These are phyloP conservation scores for Ceratocystis cacaofunesta DNA, from an alignment of 2,329 filamentous ascomycete species.

Conservation along the genomic window DNA sequence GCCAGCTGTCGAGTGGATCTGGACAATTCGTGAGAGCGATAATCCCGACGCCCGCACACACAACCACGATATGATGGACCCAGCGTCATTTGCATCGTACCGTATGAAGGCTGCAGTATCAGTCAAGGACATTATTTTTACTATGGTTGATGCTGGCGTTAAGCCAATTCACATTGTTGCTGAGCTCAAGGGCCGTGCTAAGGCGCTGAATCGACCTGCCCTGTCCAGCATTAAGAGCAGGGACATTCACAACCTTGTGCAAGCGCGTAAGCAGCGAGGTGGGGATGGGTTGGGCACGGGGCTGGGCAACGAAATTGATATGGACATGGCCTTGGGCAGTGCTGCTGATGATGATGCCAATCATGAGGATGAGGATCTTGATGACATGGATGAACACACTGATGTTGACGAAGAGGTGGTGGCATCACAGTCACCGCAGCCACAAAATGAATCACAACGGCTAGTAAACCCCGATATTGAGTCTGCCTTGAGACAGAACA, in stretches of 20 bases:
- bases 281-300: not conserved
- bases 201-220: slow-evolving; percentile 6
- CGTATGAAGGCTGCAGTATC: slow-evolving; percentile 16
- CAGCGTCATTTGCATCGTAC: slow-evolving; percentile 15
- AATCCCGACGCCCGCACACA: slow-evolving; percentile 15
- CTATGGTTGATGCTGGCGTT: slow-evolving; percentile 16
- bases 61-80: slow-evolving; percentile 16
- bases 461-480: not conserved
- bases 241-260: slow-evolving; percentile 16
- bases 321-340: slow-evolving; percentile 5
- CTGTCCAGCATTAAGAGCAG: slow-evolving; percentile 15
- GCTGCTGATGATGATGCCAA: not conserved
- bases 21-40: slow-evolving; percentile 16
- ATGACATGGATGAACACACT: slow-evolving; percentile 3
- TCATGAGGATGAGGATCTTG: not conserved
- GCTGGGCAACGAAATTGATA: slow-evolving; percentile 6
- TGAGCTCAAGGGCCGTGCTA: slow-evolving; percentile 13
- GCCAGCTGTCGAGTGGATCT: slow-evolving; percentile 17
- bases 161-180: slow-evolving; percentile 16
- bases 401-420: not conserved
- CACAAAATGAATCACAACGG: not conserved
- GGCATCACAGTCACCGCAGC: not conserved
- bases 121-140: slow-evolving; percentile 15
- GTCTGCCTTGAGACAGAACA: not conserved
- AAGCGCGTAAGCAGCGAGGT: slow-evolving; percentile 10